Conservation (phyloP, 176 grass and related monocot species). For the Musa troglodytarum region DNA sequence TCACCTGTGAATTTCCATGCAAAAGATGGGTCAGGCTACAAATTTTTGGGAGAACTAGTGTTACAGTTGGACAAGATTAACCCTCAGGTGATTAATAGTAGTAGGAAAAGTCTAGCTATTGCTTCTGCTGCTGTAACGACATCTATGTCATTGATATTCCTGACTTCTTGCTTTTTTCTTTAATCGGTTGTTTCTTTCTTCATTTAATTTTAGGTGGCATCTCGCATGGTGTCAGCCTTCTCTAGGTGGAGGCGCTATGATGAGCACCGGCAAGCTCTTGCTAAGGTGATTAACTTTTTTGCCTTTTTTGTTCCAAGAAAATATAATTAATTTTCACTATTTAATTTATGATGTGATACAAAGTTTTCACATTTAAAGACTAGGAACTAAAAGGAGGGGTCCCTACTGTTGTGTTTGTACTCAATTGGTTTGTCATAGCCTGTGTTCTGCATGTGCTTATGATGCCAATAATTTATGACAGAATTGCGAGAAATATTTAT, state of each 20-base stretch:
- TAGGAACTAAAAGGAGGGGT: neutral
- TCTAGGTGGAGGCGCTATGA: conserved; percentile 86
- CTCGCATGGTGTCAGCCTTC: conserved; percentile 89
- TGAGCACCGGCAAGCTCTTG: conserved; percentile 65
- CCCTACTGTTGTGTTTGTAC: neutral
- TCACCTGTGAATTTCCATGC: conserved; percentile 93
- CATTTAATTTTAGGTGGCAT: conserved; percentile 55
- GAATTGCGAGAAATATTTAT: neutral
- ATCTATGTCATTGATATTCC: neutral
- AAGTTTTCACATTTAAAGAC: neutral
- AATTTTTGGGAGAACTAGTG: conserved; percentile 88
- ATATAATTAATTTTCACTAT: neutral
- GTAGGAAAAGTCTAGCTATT: neutral
- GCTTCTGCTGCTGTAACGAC: neutral
- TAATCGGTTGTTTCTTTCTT: conserved; percentile 8
- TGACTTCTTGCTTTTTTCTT: neutral
- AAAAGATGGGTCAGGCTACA: conserved; percentile 95
- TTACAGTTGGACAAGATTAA: conserved; percentile 95
- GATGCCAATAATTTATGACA: neutral
- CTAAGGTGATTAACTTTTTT: conserved; percentile 41
- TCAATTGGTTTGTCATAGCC: neutral
- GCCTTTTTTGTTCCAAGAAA: neutral
- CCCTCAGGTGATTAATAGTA: conserved; percentile 55
- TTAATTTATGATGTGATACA: neutral
- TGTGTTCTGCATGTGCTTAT: no score